Evolutionary conservation across 192 early-diverging fungal species (phyloP).

Genomic region (Coemansia sp.): DNA sequence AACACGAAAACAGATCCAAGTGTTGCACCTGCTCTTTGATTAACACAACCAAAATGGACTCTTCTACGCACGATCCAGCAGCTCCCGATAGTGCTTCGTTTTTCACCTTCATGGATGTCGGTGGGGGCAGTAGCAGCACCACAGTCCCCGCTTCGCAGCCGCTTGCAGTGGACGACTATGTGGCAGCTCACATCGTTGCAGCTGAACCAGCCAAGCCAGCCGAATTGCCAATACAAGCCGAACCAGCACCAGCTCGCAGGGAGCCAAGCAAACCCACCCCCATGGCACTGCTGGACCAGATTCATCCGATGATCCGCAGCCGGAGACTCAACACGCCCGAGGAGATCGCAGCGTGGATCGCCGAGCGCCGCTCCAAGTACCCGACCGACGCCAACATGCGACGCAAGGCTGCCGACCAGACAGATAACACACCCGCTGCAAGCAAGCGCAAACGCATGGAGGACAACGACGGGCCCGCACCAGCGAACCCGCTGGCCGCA

Average conservation of each 20-base stretch:
- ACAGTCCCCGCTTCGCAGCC: background rate
- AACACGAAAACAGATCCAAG: too few relatives aligned
- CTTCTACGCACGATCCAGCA: background rate
- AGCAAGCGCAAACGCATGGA: slow-evolving; percentile 21
- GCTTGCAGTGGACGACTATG: slow-evolving; percentile 18
- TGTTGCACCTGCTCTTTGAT: too few relatives aligned
- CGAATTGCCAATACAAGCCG: too few relatives aligned
- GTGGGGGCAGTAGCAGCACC: background rate
- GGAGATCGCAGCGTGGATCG: slow-evolving; percentile 82
- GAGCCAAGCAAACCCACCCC: background rate
- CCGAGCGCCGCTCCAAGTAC: slow-evolving; percentile 74
- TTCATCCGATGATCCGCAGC: slow-evolving; percentile 49
- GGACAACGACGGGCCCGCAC: background rate
- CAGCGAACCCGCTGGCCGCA: background rate
- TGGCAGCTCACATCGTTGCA: slow-evolving; percentile 13
- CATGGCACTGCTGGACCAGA: slow-evolving; percentile 12
- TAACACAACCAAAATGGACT: background rate
- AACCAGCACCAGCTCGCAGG: background rate
- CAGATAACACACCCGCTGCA: background rate
- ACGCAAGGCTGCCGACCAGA: slow-evolving; percentile 46
- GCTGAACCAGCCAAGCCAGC: background rate
- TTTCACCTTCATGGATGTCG: background rate
- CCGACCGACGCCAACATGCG: slow-evolving; percentile 71
- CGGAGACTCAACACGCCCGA: slow-evolving; percentile 62
- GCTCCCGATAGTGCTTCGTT: background rate